A percentile compares a stretch with the other conserved stretches of the same genome.
phyloP scores from a whole-genome alignment of 805 yeast genomes.

The Yamadazyma tumulicola region DNA sequence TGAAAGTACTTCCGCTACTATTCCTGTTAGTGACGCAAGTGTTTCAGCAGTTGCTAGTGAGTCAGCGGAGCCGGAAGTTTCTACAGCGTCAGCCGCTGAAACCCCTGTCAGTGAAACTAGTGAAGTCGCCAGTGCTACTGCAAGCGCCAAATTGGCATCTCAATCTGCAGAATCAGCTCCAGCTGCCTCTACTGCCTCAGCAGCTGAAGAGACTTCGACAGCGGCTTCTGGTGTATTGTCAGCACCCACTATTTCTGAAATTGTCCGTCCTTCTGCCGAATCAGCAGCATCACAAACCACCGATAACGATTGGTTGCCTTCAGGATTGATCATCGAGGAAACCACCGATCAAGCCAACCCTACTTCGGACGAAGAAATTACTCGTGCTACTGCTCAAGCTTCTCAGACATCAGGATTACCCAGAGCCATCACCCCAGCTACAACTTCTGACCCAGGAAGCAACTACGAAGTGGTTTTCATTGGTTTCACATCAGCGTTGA shows the following conservation, averaged over 20 bases:
- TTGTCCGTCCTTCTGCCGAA: constrained; percentile 8
- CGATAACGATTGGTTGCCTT: constrained; percentile 33
- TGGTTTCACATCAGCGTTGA: constrained; percentile 76
- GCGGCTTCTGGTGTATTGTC: constrained; percentile 14
- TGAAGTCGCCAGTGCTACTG: constrained; percentile 5
- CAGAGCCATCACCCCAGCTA: constrained; percentile 70
- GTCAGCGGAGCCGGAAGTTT: neutral
- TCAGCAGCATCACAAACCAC: constrained; percentile 9
- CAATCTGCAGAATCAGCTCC: neutral
- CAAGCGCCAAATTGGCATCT: constrained; percentile 2
- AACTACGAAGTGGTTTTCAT: constrained; percentile 57
- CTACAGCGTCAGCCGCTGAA: neutral
- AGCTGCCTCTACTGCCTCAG: constrained; percentile 6
- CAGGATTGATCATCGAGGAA: constrained; percentile 26
- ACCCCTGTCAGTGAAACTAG: constrained; percentile 1
- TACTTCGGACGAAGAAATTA: constrained; percentile 34
- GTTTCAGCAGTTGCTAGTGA: neutral
- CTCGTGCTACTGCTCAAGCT: constrained; percentile 27
- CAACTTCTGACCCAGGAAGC: constrained; percentile 43
- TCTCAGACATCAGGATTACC: constrained; percentile 54
- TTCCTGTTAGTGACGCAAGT: neutral
- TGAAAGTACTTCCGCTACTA: constrained; percentile 1
- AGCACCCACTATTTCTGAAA: constrained; percentile 4
- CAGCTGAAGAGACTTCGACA: constrained; percentile 8
- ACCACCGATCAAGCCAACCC: constrained; percentile 14